Conservation (phyloP, 2,329 filamentous ascomycete species). For the Colletotrichum filicis region DNA sequence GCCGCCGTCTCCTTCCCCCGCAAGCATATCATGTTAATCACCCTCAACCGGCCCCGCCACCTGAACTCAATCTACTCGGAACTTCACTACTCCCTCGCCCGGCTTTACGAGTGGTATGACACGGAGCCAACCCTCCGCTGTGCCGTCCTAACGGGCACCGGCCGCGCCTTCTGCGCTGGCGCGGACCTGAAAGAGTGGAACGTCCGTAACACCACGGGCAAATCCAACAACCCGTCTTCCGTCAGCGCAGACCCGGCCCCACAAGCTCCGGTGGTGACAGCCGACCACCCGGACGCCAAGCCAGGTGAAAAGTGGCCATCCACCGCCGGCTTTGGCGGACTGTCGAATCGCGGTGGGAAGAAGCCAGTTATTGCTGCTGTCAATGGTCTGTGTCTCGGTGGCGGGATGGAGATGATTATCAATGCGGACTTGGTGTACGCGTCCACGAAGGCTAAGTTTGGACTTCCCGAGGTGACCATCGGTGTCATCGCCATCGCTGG, state of each 20-base stretch:
- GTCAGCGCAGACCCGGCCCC: not conserved
- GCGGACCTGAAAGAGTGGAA: constrained; percentile 76
- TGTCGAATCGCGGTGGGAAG: constrained; percentile 73
- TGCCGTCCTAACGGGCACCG: constrained; percentile 71
- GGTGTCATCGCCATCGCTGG: constrained; percentile 79
- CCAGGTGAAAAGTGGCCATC: constrained; percentile 27
- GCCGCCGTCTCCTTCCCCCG: constrained; percentile 58
- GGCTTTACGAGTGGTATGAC: constrained; percentile 67
- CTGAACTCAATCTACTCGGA: constrained; percentile 67
- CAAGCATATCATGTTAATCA: constrained; percentile 67
- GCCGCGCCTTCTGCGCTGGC: constrained; percentile 75
- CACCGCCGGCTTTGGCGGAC: constrained; percentile 36
- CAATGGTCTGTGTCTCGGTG: constrained; percentile 79
- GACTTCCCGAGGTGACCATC: constrained; percentile 76
- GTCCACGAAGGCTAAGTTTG: constrained; percentile 67
- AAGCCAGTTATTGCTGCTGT: constrained; percentile 84
- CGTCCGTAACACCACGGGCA: constrained; percentile 48
- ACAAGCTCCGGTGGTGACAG: not conserved
- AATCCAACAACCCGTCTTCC: constrained; percentile 5
- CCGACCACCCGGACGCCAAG: constrained; percentile 12
- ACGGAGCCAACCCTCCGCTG: constrained; percentile 68
- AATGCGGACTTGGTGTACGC: constrained; percentile 81
- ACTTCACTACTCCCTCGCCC: constrained; percentile 60
- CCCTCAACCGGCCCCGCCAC: constrained; percentile 66
- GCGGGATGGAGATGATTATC: constrained; percentile 80